A percentile compares a stretch with the other conserved stretches of the same genome.
These are phyloP conservation scores for Anisodus tanguticus DNA, from an alignment of 257 asterid genomes.

Conservation along the genomic window DNA sequence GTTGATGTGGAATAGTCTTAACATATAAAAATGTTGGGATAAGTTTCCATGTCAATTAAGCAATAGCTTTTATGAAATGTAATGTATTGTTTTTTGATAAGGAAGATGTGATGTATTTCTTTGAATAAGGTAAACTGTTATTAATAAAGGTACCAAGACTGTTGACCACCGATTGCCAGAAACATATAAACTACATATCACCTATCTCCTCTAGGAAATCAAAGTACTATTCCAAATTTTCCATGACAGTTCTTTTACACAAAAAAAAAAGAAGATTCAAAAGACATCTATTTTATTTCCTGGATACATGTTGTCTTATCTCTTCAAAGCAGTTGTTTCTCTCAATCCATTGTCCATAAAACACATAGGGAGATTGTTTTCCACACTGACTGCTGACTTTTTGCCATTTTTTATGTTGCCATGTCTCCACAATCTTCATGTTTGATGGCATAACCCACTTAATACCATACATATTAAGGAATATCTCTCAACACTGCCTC, in stretches of 20 bases:
- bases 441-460: background rate
- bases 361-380: background rate
- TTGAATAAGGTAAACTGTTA: background rate
- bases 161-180: background rate
- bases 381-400: background rate
- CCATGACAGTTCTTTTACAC: background rate
- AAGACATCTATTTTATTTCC: background rate
- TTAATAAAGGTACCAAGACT: background rate
- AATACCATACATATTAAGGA: background rate
- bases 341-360: background rate
- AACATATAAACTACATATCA: background rate
- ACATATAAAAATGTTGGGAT: background rate
- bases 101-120: background rate
- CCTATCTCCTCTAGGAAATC: background rate
- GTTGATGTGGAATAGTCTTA: background rate
- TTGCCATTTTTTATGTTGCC: background rate
- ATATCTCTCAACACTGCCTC: background rate
- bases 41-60: background rate
- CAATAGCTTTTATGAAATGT: conserved; percentile 12
- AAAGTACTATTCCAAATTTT: background rate
- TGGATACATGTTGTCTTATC: background rate
- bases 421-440: background rate
- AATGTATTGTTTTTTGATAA: background rate
- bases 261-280: too few species aligned
- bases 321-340: background rate